A percentile compares a stretch with the other conserved stretches of the same genome.
These are phyloP conservation scores for Ogataea paraovalis DNA, from an alignment of 805 yeast species.

Conservation along the genomic window DNA sequence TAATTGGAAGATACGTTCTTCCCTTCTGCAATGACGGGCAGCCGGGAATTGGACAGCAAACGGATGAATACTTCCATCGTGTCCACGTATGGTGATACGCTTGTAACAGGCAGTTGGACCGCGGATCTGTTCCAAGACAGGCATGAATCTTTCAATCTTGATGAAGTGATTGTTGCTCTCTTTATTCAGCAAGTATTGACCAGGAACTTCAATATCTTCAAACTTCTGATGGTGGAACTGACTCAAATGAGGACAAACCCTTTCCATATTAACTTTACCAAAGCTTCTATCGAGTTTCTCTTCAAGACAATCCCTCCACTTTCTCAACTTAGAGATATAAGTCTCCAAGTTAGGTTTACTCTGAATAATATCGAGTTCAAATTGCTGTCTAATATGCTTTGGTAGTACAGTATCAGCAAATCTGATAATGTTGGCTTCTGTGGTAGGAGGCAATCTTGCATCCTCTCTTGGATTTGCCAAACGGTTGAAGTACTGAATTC, in stretches of 20 bases:
- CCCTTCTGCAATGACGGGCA: conserved; percentile 94
- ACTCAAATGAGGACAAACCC: conserved; percentile 89
- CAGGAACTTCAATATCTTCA: conserved; percentile 96
- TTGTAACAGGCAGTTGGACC: conserved; percentile 90
- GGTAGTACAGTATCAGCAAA: conserved; percentile 94
- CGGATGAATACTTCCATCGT: conserved; percentile 86
- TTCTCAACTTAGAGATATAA: conserved; percentile 75
- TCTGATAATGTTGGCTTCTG: conserved; percentile 81
- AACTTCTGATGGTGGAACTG: conserved; percentile 98
- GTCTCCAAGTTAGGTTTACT: conserved; percentile 86
- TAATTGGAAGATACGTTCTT: conserved; percentile 88
- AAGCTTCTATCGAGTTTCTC: conserved; percentile 86
- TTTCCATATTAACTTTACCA: conserved; percentile 75
- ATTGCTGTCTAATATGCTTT: conserved; percentile 80
- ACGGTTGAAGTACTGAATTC: conserved; percentile 84
- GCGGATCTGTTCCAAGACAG: conserved; percentile 81
- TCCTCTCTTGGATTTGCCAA: conserved; percentile 84
- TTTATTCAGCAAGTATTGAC: conserved; percentile 85
- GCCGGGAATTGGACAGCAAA: conserved; percentile 98
- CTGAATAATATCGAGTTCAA: conserved; percentile 84
- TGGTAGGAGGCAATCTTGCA: conserved; percentile 83
- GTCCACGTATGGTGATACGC: conserved; percentile 84
- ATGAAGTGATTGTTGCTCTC: conserved; percentile 89
- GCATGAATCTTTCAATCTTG: conserved; percentile 89
- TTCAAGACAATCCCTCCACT: conserved; percentile 91